Conservation (phyloP, 2,329 filamentous ascomycete genomes). For the Apiospora sp. region DNA sequence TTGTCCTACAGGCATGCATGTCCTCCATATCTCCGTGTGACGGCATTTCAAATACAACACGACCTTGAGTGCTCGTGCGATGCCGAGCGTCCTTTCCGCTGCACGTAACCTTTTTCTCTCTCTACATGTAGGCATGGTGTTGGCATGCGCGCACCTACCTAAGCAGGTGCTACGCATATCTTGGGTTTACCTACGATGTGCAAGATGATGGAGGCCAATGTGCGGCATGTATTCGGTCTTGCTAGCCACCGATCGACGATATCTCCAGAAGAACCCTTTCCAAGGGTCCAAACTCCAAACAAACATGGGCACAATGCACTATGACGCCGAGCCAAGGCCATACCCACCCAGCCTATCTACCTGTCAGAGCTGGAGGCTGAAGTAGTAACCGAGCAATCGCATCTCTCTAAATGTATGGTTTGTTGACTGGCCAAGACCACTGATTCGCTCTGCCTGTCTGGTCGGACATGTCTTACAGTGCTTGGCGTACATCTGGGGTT, state of each 20-base stretch:
- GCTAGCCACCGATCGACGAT: neutral
- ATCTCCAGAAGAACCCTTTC: neutral
- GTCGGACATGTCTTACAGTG: neutral
- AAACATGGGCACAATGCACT: conserved; percentile 8
- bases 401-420: neutral
- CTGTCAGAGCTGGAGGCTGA: conserved; percentile 1
- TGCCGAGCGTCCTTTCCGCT: neutral
- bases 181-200: neutral
- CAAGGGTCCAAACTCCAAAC: conserved; percentile 1
- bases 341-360: neutral
- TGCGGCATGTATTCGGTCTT: neutral
- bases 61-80: neutral
- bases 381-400: neutral
- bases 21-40: conserved; percentile 6
- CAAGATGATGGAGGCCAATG: neutral
- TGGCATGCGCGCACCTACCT: neutral
- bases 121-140: neutral
- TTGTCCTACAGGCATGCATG: neutral
- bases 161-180: neutral
- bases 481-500: neutral
- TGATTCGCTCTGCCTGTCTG: neutral
- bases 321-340: conserved; percentile 22
- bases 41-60: neutral
- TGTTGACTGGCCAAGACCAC: neutral
- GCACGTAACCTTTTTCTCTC: neutral